Conservation (phyloP, 495 filamentous ascomycete species). For the Annulohypoxylon bovei region DNA sequence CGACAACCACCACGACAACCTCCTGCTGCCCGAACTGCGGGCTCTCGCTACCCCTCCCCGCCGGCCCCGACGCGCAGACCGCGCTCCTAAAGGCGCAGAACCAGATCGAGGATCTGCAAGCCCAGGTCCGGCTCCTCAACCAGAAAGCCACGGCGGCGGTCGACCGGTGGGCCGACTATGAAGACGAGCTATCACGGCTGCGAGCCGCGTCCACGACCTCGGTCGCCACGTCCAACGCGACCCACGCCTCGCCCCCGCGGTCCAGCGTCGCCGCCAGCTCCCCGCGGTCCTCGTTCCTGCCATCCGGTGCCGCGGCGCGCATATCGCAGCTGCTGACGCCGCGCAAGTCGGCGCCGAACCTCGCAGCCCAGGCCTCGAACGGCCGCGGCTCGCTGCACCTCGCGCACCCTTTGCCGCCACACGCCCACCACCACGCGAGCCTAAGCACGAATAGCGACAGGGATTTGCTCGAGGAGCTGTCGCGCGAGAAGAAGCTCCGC, state of each 20-base stretch:
- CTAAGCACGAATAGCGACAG: conserved; percentile 42
- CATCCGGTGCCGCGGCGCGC: conserved; percentile 56
- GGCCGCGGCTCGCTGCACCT: not conserved
- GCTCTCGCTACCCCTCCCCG: conserved; percentile 33
- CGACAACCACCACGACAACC: conserved; percentile 30
- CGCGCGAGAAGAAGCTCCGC: conserved; percentile 75
- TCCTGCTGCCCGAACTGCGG: conserved; percentile 47
- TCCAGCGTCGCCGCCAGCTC: conserved; percentile 41
- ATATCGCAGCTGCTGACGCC: conserved; percentile 74
- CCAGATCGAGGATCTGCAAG: conserved; percentile 82
- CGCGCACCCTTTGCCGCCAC: too few relatives aligned
- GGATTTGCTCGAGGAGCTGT: conserved; percentile 75
- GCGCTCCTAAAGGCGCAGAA: conserved; percentile 67
- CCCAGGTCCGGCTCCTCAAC: conserved; percentile 77
- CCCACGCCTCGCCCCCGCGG: conserved; percentile 6
- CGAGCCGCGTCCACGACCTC: conserved; percentile 53
- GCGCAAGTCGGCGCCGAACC: conserved; percentile 58
- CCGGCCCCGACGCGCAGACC: conserved; percentile 58
- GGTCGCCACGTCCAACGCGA: conserved; percentile 47
- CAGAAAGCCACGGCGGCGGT: conserved; percentile 78
- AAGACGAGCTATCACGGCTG: conserved; percentile 82
- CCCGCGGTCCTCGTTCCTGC: conserved; percentile 54
- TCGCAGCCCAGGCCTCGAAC: conserved; percentile 17
- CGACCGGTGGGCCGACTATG: conserved; percentile 91
- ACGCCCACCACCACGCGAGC: not conserved